These are phyloP conservation scores for Saraca asoca DNA, from an alignment of 331 rosid genomes.

Conservation along the genomic window DNA sequence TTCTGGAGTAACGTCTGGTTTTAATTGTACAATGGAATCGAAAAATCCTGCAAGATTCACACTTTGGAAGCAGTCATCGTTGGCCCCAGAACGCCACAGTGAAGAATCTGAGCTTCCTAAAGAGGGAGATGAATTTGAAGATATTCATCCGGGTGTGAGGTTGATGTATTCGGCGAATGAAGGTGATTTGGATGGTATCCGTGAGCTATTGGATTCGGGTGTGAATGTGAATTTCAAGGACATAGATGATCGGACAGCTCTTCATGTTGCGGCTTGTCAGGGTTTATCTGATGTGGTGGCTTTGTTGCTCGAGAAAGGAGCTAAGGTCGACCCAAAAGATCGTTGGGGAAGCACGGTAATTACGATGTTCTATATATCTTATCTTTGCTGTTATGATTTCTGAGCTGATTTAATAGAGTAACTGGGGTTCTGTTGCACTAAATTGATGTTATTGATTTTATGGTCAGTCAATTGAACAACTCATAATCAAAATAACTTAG, in stretches of 20 bases:
- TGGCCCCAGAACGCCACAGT: constrained; percentile 63
- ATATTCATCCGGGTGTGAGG: constrained; percentile 57
- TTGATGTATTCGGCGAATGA: constrained; percentile 85
- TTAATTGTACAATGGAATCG: constrained; percentile 44
- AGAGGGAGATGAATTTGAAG: constrained; percentile 34
- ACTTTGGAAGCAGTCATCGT: constrained; percentile 75
- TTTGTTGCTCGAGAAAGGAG: constrained; percentile 70
- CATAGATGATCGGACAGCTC: constrained; percentile 79
- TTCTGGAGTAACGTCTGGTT: constrained; percentile 5
- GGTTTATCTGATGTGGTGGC: constrained; percentile 69
- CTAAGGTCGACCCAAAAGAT: constrained; percentile 68
- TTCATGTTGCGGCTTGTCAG: constrained; percentile 90
- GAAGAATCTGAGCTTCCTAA: constrained; percentile 15
- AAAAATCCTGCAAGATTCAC: constrained; percentile 60
- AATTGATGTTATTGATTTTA: not conserved
- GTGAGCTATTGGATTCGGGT: constrained; percentile 65
- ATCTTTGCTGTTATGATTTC: not conserved
- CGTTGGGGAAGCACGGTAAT: constrained; percentile 96
- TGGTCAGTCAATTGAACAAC: not conserved
- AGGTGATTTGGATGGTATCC: constrained; percentile 76
- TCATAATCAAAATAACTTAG: too few relatives aligned
- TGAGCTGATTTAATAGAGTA: constrained; percentile 7
- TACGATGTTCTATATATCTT: not conserved
- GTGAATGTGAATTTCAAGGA: constrained; percentile 72
- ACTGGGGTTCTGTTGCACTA: not conserved